phyloP scores from a whole-genome alignment of 2,329 filamentous ascomycete genomes.

The Microthyrium microscopicum region DNA sequence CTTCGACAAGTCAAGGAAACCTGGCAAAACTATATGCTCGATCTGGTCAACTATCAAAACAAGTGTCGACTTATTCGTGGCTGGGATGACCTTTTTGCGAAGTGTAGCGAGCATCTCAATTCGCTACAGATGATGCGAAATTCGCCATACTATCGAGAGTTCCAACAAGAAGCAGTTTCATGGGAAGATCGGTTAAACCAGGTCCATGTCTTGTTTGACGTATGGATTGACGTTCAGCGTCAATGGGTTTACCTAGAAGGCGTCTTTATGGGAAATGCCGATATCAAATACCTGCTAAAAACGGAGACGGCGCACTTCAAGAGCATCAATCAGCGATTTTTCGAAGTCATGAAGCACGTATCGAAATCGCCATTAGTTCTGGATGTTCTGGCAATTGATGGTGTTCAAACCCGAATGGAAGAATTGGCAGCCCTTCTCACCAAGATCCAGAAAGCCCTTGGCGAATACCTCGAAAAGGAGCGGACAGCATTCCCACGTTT shows the following conservation, averaged over 20 bases:
- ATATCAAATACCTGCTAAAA: constrained; percentile 94
- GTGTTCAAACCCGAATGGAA: constrained; percentile 90
- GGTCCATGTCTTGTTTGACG: constrained; percentile 93
- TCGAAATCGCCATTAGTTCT: constrained; percentile 91
- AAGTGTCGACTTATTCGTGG: constrained; percentile 94
- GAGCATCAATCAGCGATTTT: constrained; percentile 98
- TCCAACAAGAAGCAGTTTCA: constrained; percentile 86
- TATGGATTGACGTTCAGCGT: constrained; percentile 99
- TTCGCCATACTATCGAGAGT: constrained; percentile 98
- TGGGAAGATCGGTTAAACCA: constrained; percentile 99
- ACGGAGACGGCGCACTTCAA: constrained; percentile 95
- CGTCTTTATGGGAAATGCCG: constrained; percentile 94
- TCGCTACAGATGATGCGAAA: constrained; percentile 97
- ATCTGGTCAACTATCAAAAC: constrained; percentile 93
- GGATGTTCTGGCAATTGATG: constrained; percentile 88
- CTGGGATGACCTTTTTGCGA: constrained; percentile 95
- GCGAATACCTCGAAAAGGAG: constrained; percentile 96
- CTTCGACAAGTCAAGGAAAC: constrained; percentile 89
- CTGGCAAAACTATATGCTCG: constrained; percentile 88
- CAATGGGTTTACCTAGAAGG: constrained; percentile 99
- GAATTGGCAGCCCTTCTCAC: constrained; percentile 90
- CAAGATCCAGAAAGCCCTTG: constrained; percentile 97
- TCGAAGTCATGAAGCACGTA: constrained; percentile 98
- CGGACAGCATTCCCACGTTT: constrained; percentile 95
- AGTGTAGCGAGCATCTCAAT: constrained; percentile 95